Percentiles rank a stretch among this genome's conserved stretches.
phyloP scores from a whole-genome alignment of 495 filamentous ascomycete species.

The Penicillium crystallinum region DNA sequence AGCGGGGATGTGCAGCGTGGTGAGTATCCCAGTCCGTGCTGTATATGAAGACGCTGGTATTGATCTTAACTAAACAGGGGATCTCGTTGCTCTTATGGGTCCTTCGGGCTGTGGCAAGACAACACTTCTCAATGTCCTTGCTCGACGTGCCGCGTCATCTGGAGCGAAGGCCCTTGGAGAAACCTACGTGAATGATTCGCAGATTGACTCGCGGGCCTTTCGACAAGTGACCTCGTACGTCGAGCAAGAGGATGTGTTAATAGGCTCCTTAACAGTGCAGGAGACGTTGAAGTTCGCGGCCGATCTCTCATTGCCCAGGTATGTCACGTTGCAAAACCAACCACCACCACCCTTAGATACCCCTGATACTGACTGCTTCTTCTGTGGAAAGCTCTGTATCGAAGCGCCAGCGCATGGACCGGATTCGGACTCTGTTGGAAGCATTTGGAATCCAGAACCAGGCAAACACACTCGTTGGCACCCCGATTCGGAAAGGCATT shows the following conservation, averaged over 20 bases:
- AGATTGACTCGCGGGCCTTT: constrained; percentile 26
- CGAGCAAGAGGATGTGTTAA: constrained; percentile 79
- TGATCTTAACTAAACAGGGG: constrained; percentile 41
- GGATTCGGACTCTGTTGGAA: constrained; percentile 52
- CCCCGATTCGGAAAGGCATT: constrained; percentile 72
- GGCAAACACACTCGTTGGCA: constrained; percentile 64
- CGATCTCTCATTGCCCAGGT: constrained; percentile 54
- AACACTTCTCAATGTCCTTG: constrained; percentile 69
- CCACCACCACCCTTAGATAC: not conserved
- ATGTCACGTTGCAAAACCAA: constrained; percentile 1
- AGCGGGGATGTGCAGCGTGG: constrained; percentile 29
- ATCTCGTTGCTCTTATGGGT: constrained; percentile 72
- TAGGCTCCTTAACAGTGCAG: constrained; percentile 68
- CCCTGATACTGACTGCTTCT: not conserved
- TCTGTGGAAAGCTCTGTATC: constrained; percentile 26
- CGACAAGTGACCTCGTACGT: constrained; percentile 62
- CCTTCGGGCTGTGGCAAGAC: constrained; percentile 74
- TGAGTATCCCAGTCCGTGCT: constrained; percentile 5
- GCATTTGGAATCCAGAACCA: constrained; percentile 62
- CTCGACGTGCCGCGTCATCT: constrained; percentile 48
- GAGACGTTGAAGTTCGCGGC: constrained; percentile 73
- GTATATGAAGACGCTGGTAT: not conserved
- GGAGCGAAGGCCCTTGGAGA: constrained; percentile 44
- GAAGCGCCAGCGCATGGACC: constrained; percentile 46
- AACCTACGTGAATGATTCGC: constrained; percentile 54